phyloP scores from a whole-genome alignment of 257 asterid species.

The Solanum virginianum region DNA sequence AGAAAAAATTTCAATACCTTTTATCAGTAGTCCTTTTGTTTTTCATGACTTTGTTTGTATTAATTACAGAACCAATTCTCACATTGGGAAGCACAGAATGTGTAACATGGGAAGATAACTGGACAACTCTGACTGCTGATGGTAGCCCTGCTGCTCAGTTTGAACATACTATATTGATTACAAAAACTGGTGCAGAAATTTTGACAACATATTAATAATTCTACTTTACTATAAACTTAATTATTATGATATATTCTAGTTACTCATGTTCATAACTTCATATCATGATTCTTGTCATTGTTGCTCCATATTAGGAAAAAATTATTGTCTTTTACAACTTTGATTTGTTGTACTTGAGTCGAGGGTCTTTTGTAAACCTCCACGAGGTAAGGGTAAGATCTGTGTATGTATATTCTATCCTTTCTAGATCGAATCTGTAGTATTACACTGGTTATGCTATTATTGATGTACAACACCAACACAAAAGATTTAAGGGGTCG shows the following conservation, averaged over 20 bases:
- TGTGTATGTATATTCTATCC: not conserved
- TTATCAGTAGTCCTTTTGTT: not conserved
- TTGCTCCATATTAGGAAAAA: not conserved
- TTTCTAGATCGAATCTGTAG: not conserved
- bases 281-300: not conserved
- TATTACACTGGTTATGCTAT: fast-evolving
- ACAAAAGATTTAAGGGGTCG: not conserved
- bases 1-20: not conserved
- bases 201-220: constrained; percentile 37
- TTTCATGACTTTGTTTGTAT: not conserved
- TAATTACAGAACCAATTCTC: constrained; percentile 77
- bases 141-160: constrained; percentile 97
- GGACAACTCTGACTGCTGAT: constrained; percentile 94
- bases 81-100: constrained; percentile 78
- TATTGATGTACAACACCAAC: not conserved
- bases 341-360: not conserved
- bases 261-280: not conserved
- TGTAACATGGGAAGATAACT: constrained; percentile 93
- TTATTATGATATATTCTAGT: not conserved
- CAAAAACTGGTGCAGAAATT: constrained; percentile 84
- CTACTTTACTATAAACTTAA: not conserved
- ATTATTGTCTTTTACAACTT: not conserved
- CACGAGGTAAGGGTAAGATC: not conserved
- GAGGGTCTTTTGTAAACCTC: not conserved
- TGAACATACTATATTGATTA: constrained; percentile 89